Percentiles rank a stretch among this genome's conserved stretches.
Evolutionary conservation across 2,329 filamentous ascomycete species (phyloP).

Genomic region (Colletotrichum tropicicola): DNA sequence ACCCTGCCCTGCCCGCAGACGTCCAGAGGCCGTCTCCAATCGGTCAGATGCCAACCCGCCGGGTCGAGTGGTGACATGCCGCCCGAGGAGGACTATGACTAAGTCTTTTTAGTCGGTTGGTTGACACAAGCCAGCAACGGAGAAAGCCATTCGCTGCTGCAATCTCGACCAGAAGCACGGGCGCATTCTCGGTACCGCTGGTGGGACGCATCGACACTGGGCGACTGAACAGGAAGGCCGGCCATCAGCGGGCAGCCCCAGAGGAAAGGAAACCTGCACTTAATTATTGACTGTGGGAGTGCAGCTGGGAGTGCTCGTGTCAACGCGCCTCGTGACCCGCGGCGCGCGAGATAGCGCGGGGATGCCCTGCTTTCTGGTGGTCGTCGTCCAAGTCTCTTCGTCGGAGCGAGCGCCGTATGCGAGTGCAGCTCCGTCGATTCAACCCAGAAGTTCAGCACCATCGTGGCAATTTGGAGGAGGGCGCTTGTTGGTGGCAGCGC

Average conservation of each 20-base stretch:
- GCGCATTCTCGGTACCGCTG: neutral
- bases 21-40: no score
- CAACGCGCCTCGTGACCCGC: neutral
- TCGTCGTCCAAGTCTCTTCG: neutral
- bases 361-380: neutral
- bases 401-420: neutral
- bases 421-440: neutral
- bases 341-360: neutral
- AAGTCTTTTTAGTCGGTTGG: no score
- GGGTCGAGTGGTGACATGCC: no score
- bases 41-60: no score
- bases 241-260: neutral
- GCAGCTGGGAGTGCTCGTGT: constrained; percentile 7
- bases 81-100: no score
- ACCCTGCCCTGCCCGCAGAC: no score
- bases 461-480: neutral
- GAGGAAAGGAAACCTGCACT: neutral
- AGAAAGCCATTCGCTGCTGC: no score
- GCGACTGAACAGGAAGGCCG: neutral
- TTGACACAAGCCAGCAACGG: neutral
- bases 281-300: neutral
- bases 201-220: neutral
- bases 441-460: neutral
- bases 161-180: neutral
- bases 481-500: neutral